Percentiles rank a stretch among this genome's conserved stretches.
Evolutionary conservation across 179 eudicot genomes (phyloP).

Genomic region (Patellifolia procumbens): DNA sequence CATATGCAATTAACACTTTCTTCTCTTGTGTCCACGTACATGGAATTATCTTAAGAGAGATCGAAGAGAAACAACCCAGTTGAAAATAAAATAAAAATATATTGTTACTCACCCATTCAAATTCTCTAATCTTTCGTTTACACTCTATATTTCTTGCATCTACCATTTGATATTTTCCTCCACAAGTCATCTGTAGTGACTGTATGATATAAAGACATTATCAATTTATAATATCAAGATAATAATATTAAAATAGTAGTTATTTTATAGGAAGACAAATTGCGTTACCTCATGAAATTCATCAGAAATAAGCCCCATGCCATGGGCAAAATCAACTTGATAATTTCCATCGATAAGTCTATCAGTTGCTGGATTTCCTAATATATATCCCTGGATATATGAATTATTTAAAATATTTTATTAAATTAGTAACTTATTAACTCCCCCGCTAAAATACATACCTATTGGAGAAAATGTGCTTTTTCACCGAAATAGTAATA

Average conservation of each 20-base stretch:
- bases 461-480: no score
- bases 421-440: no score
- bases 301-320: conserved; percentile 53
- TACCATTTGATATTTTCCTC: conserved; percentile 29
- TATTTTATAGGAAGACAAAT: background rate
- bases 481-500: no score
- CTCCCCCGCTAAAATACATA: no score
- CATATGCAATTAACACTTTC: no score
- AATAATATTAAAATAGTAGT: background rate
- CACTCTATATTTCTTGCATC: conserved; percentile 27
- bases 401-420: background rate
- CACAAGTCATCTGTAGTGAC: conserved; percentile 38
- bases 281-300: conserved; percentile 44
- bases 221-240: background rate
- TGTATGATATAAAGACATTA: conserved; percentile 1
- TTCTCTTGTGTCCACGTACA: no score
- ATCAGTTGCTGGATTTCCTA: conserved; percentile 47
- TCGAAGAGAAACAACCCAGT: no score
- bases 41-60: no score
- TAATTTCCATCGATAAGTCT: conserved; percentile 14
- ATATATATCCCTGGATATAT: conserved; percentile 38
- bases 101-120: conserved; percentile 23
- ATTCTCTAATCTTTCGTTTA: conserved; percentile 11
- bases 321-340: conserved; percentile 38
- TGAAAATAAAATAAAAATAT: background rate